Evolutionary conservation across 345 rosid species (phyloP), one percentile per base, ranked within the genome.

Genomic region (Eucalyptus tenuipes): DNA sequence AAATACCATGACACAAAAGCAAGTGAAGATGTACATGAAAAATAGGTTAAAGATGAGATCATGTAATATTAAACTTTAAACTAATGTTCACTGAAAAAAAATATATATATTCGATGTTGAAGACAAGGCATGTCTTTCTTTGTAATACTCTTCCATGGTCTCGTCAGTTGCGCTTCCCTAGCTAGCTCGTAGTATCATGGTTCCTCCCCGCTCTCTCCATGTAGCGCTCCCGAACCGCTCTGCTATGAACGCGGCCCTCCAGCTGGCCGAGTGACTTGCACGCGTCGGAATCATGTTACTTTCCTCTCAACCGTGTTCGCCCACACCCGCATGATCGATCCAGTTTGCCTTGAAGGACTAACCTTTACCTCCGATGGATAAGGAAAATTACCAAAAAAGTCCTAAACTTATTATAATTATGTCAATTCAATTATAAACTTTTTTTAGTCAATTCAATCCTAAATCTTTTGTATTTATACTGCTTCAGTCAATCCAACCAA

Each of bases 211-310:
- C 89, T 88, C 93, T 88, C 91, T 95, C 31, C 88, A 95, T 0
- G 90, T 95, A 11, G 37, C 92, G 4, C 93, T 53, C 53, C 95
- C 96, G 0, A 0, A 92, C 92, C 96, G 92, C 86, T 96, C 98
- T 49, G 96, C 93, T 91, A 89, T 95, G 16, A 95, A 95, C 90
- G 96, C 95, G 0, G 49, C 92, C 49, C 92, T 95, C 49, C 91
- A 92, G 48, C 89, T 95, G n/a, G 97, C 96, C 85, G 92, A 92
- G 90, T 92, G 94, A 42, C 93, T 96, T 24, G 71, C 92, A 15
- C 89, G 90, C 87, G n/a, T 88, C 10, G 97, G 97, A 90, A 87
- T 15, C 89, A n/a, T 7, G 95, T 95, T 45, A 95, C 95, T 52
- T 92, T 93, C 82, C 87, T 92, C 52, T 94, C 94, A 40, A 49